Evolutionary conservation across 495 filamentous ascomycete species (phyloP).

Genomic region (Chaetomium tenue): DNA sequence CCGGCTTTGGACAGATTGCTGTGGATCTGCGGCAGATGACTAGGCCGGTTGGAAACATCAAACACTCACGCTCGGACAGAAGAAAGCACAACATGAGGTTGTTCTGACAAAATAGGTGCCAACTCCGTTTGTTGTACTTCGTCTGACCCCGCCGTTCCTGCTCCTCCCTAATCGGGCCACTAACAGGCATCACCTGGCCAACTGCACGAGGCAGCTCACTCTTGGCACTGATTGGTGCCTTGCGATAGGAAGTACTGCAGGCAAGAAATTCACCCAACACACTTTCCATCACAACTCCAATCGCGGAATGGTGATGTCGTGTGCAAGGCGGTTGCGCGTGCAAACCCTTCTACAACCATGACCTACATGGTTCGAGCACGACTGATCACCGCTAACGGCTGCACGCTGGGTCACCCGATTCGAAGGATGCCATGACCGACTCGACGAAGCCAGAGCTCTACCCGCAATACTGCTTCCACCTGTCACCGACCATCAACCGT

Average conservation of each 20-base stretch:
- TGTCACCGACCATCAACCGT: slow-evolving; percentile 75
- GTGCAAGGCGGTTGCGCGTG: not conserved
- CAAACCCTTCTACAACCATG: not conserved
- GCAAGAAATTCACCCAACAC: not conserved
- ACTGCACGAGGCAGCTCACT: slow-evolving; percentile 8
- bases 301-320: not conserved
- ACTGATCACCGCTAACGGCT: not conserved
- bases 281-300: slow-evolving; percentile 7
- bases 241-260: not conserved
- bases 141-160: not conserved
- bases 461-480: slow-evolving; percentile 77
- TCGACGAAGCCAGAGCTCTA: slow-evolving; percentile 54
- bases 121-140: too few relatives aligned
- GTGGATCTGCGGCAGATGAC: not conserved
- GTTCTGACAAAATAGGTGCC: not conserved
- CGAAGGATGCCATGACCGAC: slow-evolving; percentile 54
- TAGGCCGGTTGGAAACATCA: too few relatives aligned
- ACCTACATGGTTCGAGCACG: not conserved
- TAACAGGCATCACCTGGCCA: slow-evolving; percentile 23
- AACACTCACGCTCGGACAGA: not conserved
- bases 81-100: not conserved
- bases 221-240: slow-evolving; percentile 11
- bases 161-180: slow-evolving; percentile 2
- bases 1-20: not conserved
- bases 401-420: slow-evolving; percentile 13